Evolutionary conservation across 1,284 basidiomycete species (phyloP).

Genomic region (Xerocomus cyaneibrunnescens): DNA sequence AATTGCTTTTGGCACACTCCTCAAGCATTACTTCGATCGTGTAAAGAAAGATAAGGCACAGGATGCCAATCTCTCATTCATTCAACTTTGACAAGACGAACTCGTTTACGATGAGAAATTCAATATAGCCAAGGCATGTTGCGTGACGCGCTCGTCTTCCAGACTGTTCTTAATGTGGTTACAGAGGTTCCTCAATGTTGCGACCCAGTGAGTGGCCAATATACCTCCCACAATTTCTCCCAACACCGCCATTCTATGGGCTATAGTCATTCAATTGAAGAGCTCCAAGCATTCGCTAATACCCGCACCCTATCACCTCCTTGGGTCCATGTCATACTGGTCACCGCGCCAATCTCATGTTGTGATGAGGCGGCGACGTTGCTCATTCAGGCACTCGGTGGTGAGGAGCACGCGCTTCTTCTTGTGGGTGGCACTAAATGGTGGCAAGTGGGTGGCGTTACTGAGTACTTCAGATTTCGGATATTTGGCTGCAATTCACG

Average conservation of each 20-base stretch:
- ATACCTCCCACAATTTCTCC: too few species aligned
- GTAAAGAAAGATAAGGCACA: slow-evolving; percentile 44
- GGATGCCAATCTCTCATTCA: slow-evolving; percentile 24
- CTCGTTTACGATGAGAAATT: slow-evolving; percentile 84
- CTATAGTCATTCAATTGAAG: slow-evolving; percentile 75
- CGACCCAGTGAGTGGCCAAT: slow-evolving; percentile 45
- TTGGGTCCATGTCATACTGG: slow-evolving; percentile 79
- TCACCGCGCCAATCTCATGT: slow-evolving; percentile 70
- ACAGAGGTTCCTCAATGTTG: slow-evolving; percentile 61
- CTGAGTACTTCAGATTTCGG: slow-evolving; percentile 48
- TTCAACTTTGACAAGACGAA: slow-evolving; percentile 67
- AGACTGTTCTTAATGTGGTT: neutral
- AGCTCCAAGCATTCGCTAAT: slow-evolving; percentile 84
- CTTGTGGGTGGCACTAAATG: slow-evolving; percentile 91
- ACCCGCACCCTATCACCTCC: slow-evolving; percentile 86
- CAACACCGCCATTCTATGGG: slow-evolving; percentile 1
- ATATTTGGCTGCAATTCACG: slow-evolving; percentile 4
- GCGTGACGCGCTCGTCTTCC: neutral
- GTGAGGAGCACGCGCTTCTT: slow-evolving; percentile 69
- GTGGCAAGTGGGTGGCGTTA: slow-evolving; percentile 91
- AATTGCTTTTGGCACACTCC: slow-evolving; percentile 72
- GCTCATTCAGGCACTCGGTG: slow-evolving; percentile 83
- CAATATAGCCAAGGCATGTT: slow-evolving; percentile 70
- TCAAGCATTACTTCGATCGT: slow-evolving; percentile 80
- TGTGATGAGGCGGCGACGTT: slow-evolving; percentile 79